phyloP scores from a whole-genome alignment of 1,284 basidiomycete genomes.

The Papiliotrema laurentii region DNA sequence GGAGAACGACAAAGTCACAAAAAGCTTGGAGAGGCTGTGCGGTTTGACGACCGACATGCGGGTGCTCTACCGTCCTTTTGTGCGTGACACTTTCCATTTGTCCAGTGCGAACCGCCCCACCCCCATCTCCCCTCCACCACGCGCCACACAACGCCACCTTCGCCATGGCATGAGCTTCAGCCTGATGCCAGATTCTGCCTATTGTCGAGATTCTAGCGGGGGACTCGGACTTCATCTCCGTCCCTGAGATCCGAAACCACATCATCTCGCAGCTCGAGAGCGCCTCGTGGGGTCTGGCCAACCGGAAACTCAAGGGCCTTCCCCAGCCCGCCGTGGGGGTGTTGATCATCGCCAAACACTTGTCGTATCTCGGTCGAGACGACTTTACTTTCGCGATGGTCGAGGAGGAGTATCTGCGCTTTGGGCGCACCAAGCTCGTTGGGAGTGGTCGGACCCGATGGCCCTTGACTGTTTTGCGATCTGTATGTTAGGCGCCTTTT shows the following conservation, averaged over 20 bases:
- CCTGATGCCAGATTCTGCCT: constrained; percentile 24
- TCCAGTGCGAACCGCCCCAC: no score
- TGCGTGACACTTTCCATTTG: constrained; percentile 49
- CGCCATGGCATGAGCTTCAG: no score
- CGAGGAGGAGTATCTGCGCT: constrained; percentile 47
- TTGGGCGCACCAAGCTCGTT: constrained; percentile 44
- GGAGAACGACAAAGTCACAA: constrained; percentile 25
- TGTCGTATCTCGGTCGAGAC: constrained; percentile 67
- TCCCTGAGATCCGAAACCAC: constrained; percentile 13
- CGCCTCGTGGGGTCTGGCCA: constrained; percentile 34
- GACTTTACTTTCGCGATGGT: constrained; percentile 48
- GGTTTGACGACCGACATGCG: constrained; percentile 65
- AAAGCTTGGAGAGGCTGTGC: constrained; percentile 54
- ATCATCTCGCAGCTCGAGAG: constrained; percentile 35
- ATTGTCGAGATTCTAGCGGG: constrained; percentile 23
- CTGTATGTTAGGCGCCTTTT: constrained; percentile 19
- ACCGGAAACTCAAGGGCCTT: constrained; percentile 29
- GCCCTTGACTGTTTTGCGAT: constrained; percentile 35
- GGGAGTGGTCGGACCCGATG: constrained; percentile 45
- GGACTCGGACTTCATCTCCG: constrained; percentile 26
- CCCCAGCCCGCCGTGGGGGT: constrained; percentile 44
- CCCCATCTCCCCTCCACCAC: no score
- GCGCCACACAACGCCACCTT: no score
- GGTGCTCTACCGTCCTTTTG: constrained; percentile 62
- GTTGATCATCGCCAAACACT: constrained; percentile 57